Conservation (phyloP, 768 basidiomycete genomes). For the Kwoniella shandongensis region DNA sequence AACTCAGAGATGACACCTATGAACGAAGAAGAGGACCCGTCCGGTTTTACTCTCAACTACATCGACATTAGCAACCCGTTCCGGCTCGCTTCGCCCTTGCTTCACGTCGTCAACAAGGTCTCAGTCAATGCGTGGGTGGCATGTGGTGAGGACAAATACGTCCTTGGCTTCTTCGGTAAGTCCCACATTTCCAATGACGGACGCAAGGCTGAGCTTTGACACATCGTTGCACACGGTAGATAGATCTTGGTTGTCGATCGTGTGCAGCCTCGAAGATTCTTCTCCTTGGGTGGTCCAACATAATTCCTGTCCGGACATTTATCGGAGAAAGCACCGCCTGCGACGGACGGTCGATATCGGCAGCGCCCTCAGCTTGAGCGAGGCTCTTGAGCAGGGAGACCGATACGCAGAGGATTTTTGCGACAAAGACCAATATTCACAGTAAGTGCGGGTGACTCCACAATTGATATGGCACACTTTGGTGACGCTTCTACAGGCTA, state of each 20-base stretch:
- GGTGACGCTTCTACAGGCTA: constrained; percentile 11
- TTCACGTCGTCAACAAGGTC: constrained; percentile 12
- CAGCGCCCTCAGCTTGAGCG: no score
- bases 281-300: no score
- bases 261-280: no score
- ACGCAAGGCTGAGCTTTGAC: background rate
- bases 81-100: constrained; percentile 4
- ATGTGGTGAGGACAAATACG: constrained; percentile 68
- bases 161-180: constrained; percentile 53
- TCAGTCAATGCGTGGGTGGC: constrained; percentile 57
- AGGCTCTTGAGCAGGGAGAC: no score
- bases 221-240: no score
- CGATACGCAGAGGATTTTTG: constrained; percentile 27
- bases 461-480: no score
- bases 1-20: no score
- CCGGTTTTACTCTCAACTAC: constrained; percentile 53
- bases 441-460: constrained; percentile 33
- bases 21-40: constrained; percentile 2
- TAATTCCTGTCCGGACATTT: no score
- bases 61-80: constrained; percentile 46
- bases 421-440: constrained; percentile 21
- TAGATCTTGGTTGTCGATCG: no score
- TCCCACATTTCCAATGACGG: no score
- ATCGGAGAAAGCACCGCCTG: no score
- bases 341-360: no score